Evolutionary conservation across 1,284 basidiomycete genomes (phyloP).

Genomic region (Blastosporella zonata): DNA sequence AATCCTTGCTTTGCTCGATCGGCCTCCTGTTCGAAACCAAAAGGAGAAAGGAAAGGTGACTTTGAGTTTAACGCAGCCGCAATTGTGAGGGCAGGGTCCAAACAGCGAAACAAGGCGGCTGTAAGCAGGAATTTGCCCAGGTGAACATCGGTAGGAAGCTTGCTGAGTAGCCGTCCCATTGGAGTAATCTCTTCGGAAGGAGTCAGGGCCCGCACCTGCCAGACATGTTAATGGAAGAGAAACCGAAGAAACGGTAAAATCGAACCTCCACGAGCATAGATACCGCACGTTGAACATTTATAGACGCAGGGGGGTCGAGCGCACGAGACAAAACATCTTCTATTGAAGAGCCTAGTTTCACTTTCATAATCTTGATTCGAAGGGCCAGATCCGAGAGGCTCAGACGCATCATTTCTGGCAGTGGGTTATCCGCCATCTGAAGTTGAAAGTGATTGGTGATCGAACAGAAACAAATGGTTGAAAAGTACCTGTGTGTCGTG

Average conservation of each 20-base stretch:
- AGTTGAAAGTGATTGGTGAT: slow-evolving; percentile 8
- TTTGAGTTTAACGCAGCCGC: slow-evolving; percentile 93
- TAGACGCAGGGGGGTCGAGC: slow-evolving; percentile 83
- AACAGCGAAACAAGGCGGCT: slow-evolving; percentile 83
- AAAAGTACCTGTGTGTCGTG: slow-evolving; percentile 70
- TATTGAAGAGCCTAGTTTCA: slow-evolving; percentile 84
- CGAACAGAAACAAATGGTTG: slow-evolving; percentile 27
- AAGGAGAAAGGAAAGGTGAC: slow-evolving; percentile 88
- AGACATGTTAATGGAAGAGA: background rate
- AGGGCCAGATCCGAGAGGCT: slow-evolving; percentile 94
- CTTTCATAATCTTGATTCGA: slow-evolving; percentile 95
- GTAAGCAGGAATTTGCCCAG: slow-evolving; percentile 92
- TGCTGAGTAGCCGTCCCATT: slow-evolving; percentile 88
- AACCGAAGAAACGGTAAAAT: background rate
- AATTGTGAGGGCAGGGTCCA: slow-evolving; percentile 95
- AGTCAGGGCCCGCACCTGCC: slow-evolving; percentile 81
- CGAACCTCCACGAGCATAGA: slow-evolving; percentile 87
- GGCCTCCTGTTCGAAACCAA: slow-evolving; percentile 87
- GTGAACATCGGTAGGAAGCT: slow-evolving; percentile 95
- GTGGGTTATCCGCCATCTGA: slow-evolving; percentile 87
- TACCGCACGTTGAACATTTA: slow-evolving; percentile 92
- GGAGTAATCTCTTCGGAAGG: slow-evolving; percentile 90
- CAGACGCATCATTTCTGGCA: slow-evolving; percentile 94
- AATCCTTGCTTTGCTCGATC: slow-evolving; percentile 84
- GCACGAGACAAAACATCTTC: slow-evolving; percentile 89